These are phyloP conservation scores for Saccharomyces eubayanus DNA, from an alignment of 805 yeast genomes.

Conservation along the genomic window DNA sequence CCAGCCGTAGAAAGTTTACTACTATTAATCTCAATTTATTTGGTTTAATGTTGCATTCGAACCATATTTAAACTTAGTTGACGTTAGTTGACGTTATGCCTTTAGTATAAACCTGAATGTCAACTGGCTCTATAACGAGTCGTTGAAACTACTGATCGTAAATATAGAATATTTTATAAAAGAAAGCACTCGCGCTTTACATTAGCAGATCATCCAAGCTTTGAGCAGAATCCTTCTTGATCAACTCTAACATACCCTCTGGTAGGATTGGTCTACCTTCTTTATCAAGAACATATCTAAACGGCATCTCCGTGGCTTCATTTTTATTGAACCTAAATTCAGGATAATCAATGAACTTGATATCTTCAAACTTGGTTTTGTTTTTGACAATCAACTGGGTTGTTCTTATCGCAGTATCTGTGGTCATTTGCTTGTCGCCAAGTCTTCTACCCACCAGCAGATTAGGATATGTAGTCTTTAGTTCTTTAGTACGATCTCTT, in stretches of 20 bases:
- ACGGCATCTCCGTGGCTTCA: constrained; percentile 97
- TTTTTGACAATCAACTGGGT: constrained; percentile 71
- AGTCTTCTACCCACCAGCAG: constrained; percentile 72
- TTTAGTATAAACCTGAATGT: neutral
- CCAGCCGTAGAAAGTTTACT: neutral
- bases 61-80: neutral
- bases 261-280: constrained; percentile 76
- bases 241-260: constrained; percentile 80
- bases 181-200: neutral
- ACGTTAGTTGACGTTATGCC: neutral
- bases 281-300: constrained; percentile 68
- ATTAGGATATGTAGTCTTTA: constrained; percentile 64
- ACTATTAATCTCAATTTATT: neutral
- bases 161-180: neutral
- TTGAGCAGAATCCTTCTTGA: constrained; percentile 78
- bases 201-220: constrained; percentile 56
- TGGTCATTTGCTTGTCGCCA: constrained; percentile 89
- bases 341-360: constrained; percentile 85
- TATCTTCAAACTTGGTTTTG: constrained; percentile 52
- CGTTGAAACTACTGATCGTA: neutral
- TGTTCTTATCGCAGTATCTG: constrained; percentile 93
- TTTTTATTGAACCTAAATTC: constrained; percentile 80
- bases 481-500: constrained; percentile 86
- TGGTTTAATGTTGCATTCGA: neutral
- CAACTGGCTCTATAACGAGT: neutral